Percentiles rank a stretch among this genome's conserved stretches.
Conservation (phyloP, 306 rosid species). For the Acacia crassicarpa region DNA sequence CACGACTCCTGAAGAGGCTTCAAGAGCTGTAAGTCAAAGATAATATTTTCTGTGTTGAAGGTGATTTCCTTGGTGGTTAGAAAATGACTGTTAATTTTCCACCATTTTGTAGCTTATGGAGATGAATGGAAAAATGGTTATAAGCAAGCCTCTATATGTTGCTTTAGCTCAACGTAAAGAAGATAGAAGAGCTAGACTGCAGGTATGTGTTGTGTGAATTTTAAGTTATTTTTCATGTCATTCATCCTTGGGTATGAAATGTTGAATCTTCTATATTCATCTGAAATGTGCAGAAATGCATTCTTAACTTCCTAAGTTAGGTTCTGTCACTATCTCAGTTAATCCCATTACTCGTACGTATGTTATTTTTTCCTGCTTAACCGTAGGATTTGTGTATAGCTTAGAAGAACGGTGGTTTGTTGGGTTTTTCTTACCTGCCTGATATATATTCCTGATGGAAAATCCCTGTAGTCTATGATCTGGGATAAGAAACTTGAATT, state of each 20-base stretch:
- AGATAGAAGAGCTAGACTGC: conserved; percentile 98
- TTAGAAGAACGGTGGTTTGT: not conserved
- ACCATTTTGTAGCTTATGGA: conserved; percentile 61
- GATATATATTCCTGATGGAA: not conserved
- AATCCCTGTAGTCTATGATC: not conserved
- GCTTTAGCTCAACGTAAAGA: conserved; percentile 97
- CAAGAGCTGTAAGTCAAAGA: conserved; percentile 79
- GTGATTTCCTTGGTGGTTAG: not conserved
- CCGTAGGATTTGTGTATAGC: not conserved
- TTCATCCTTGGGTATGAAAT: not conserved
- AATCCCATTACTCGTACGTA: too few species aligned
- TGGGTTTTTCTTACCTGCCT: not conserved
- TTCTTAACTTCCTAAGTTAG: not conserved
- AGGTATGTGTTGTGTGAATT: conserved; percentile 52
- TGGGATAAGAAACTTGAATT: conserved; percentile 14
- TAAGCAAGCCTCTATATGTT: conserved; percentile 93
- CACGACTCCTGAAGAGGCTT: conserved; percentile 94
- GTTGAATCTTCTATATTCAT: not conserved
- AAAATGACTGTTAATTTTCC: not conserved
- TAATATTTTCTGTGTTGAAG: not conserved
- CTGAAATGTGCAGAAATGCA: not conserved
- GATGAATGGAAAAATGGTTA: conserved; percentile 94
- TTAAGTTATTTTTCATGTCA: not conserved
- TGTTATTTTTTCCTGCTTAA: not conserved
- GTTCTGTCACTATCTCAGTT: not conserved